Percentiles rank a stretch among this genome's conserved stretches.
phyloP scores from a whole-genome alignment of 257 asterid genomes.

The Mitragyna speciosa region DNA sequence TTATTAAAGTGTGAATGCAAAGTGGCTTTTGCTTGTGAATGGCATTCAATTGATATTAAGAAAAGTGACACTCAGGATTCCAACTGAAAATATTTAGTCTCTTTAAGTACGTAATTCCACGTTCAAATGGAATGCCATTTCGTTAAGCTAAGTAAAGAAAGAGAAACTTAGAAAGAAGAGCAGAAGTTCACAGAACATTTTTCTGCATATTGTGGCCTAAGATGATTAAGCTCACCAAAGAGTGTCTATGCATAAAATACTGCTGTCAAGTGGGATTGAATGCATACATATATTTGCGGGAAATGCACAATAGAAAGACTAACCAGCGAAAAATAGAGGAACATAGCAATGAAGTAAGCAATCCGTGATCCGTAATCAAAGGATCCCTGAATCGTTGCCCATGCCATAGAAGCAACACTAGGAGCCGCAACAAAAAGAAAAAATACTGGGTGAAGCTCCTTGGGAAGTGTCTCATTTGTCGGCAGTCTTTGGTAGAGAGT shows the following conservation, averaged over 20 bases:
- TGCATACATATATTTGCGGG: not conserved
- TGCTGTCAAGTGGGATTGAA: too few relatives aligned
- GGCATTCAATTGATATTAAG: too few relatives aligned
- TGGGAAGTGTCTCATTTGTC: conserved; percentile 82
- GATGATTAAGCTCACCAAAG: not conserved
- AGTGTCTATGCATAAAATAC: not conserved
- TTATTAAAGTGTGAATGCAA: too few relatives aligned
- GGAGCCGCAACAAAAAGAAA: conserved; percentile 92
- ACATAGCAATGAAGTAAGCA: conserved; percentile 78
- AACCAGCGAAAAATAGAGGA: conserved; percentile 85
- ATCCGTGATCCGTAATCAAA: conserved; percentile 68
- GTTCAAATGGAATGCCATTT: too few relatives aligned
- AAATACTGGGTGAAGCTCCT: conserved; percentile 93
- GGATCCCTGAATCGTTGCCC: conserved; percentile 80
- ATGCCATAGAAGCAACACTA: conserved; percentile 88
- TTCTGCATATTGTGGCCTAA: too few relatives aligned
- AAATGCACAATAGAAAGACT: not conserved
- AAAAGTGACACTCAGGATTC: too few relatives aligned
- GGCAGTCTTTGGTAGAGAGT: conserved; percentile 95
- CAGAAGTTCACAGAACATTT: too few relatives aligned
- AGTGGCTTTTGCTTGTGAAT: too few relatives aligned
- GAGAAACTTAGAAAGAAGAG: too few relatives aligned
- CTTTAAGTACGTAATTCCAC: too few relatives aligned
- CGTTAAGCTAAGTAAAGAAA: too few relatives aligned
- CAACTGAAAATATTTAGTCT: too few relatives aligned